Evolutionary conservation across 1,284 basidiomycete species (phyloP).

Genomic region (Heterobasidion occidentale): DNA sequence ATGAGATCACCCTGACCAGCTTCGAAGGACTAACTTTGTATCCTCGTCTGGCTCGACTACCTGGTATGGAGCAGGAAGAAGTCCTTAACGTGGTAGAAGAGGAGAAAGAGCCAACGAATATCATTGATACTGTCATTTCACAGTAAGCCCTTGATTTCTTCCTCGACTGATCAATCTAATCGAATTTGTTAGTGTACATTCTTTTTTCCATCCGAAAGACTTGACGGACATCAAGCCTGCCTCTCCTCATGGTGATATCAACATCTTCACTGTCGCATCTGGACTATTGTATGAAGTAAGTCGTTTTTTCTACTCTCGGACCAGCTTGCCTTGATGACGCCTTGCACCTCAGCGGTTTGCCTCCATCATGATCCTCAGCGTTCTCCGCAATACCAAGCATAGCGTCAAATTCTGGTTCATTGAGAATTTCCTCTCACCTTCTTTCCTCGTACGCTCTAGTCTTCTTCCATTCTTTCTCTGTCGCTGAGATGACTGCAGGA

Average conservation of each 20-base stretch:
- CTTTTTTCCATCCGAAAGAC: not conserved
- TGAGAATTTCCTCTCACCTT: slow-evolving; percentile 97
- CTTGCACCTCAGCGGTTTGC: slow-evolving; percentile 71
- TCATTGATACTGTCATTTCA: slow-evolving; percentile 39
- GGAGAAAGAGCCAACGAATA: slow-evolving; percentile 21
- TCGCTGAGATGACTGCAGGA: slow-evolving; percentile 39
- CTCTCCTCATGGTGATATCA: slow-evolving; percentile 77
- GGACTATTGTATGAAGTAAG: slow-evolving; percentile 90
- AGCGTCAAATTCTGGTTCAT: slow-evolving; percentile 99
- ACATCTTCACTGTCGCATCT: slow-evolving; percentile 98
- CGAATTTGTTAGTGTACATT: not conserved
- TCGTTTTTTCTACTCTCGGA: not conserved
- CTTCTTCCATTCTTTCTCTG: slow-evolving; percentile 5
- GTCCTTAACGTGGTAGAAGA: slow-evolving; percentile 53
- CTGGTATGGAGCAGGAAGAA: slow-evolving; percentile 78
- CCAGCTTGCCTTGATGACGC: slow-evolving; percentile 6
- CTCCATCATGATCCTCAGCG: slow-evolving; percentile 96
- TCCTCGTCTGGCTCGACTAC: slow-evolving; percentile 64
- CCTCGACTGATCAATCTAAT: not conserved
- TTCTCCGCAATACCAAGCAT: slow-evolving; percentile 87
- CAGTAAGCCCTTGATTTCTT: slow-evolving; percentile 31
- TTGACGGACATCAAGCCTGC: not conserved
- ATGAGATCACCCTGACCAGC: slow-evolving; percentile 71
- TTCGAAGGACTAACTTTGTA: slow-evolving; percentile 88
- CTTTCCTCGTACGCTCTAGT: slow-evolving; percentile 68